Evolutionary conservation across 2,329 filamentous ascomycete genomes (phyloP), one percentile per base, ranked within the genome.

Genomic region (Thermothelomyces thermophilus): DNA sequence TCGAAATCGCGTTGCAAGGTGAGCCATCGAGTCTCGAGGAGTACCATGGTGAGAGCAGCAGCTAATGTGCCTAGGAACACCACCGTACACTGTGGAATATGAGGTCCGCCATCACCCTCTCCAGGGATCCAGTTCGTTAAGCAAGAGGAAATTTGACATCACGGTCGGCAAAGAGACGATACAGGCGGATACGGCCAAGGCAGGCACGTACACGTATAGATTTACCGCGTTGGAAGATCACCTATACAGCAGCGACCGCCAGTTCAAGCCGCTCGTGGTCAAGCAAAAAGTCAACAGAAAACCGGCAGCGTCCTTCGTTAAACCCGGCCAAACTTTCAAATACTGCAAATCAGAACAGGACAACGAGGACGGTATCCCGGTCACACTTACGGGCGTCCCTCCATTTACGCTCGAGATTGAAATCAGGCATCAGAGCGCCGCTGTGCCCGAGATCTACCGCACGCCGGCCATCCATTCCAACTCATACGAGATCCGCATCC

Each of bases 391-490:
- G 52, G 93, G 93, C 34, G 74, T 84, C 14, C 82, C 91, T 6
- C 93, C 93, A 0, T 98, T 98, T 71, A 84, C 84, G 41, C 73
- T 98, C 4, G 93, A 97, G 65, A 78, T 97, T 20, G 90, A 91
- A 62, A 88, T 98, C 68, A 95, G 90, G 70, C 91, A 97, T 62
- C 86, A 94, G 63, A 85, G 87, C 47, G 86, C 83, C 22, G 80
- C 82, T 9, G 83, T 84, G 55, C 83, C 90, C 0, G 90, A 97
- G 64, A 80, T 86, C 17, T 85, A 94, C 64, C 82, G 83, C 43
- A 84, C 96, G 56, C 81, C 87, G 9, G 84, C 89, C 56, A 90
- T 98, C 60, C 77, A 81, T 50, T 77, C 80, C 22, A 84, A 84
- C 63, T 76, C 76, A 33, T 89, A 90, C 66, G 81, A 85, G 46